phyloP scores from a whole-genome alignment of 352 stramenopile genomes.

The Globisporangium iwayamae region DNA sequence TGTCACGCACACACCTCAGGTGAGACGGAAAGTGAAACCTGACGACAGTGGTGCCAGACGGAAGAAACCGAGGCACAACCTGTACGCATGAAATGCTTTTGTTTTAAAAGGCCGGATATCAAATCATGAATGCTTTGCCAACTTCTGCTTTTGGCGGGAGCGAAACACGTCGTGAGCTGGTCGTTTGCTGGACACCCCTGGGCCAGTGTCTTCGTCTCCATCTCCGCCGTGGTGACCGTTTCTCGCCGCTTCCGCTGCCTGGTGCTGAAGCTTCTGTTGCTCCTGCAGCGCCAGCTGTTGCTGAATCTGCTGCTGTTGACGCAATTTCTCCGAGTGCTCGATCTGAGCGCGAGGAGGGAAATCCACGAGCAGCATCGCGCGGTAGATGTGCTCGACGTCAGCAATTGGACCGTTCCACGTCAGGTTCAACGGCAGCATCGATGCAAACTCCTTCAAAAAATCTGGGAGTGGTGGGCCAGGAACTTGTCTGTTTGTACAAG shows the following conservation, averaged over 20 bases:
- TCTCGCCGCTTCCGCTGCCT: conserved; percentile 42
- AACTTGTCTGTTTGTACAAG: conserved; percentile 36
- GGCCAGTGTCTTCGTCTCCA: conserved; percentile 29
- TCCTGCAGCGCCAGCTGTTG: conserved; percentile 50
- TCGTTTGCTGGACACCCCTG: conserved; percentile 73
- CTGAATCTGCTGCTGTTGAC: conserved; percentile 62
- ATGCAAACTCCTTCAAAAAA: conserved; percentile 82
- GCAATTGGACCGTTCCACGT: conserved; percentile 87
- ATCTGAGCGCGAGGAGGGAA: conserved; percentile 71
- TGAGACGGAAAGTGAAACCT: conserved; percentile 8
- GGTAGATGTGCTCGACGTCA: conserved; percentile 84
- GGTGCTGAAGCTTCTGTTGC: conserved; percentile 50
- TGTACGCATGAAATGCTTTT: conserved; percentile 16
- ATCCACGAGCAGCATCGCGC: conserved; percentile 78
- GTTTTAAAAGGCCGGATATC: conserved; percentile 13
- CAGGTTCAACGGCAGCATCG: conserved; percentile 72
- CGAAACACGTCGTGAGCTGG: conserved; percentile 85
- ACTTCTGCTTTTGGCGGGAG: conserved; percentile 80
- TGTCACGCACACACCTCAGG: conserved; percentile 12
- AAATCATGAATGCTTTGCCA: conserved; percentile 71
- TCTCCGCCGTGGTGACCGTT: conserved; percentile 42
- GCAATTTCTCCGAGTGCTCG: conserved; percentile 65
- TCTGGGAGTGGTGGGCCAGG: conserved; percentile 75
- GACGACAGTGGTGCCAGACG: conserved; percentile 20
- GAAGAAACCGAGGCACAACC: conserved; percentile 39